Conservation (phyloP, 2,329 filamentous ascomycete genomes). For the Colletotrichum sp. region DNA sequence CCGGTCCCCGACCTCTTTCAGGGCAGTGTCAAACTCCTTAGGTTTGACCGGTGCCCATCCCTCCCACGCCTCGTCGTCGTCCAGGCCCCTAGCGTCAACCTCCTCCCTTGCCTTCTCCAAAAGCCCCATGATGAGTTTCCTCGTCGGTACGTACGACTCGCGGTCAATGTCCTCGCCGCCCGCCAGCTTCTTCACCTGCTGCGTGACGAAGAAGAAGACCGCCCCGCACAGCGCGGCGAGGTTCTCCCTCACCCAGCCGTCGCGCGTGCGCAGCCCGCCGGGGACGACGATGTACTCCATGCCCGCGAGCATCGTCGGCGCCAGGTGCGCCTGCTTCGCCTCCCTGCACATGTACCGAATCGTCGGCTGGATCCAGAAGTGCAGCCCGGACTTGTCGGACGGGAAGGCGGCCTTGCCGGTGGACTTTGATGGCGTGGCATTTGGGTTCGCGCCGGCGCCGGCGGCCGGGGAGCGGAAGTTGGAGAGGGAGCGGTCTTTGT, state of each 20-base stretch:
- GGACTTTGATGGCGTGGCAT: constrained; percentile 43
- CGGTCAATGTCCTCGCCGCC: constrained; percentile 43
- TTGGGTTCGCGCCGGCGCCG: not conserved
- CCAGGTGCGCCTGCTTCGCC: constrained; percentile 65
- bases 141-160: constrained; percentile 49
- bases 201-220: constrained; percentile 64
- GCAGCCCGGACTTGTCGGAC: constrained; percentile 44
- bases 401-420: constrained; percentile 32
- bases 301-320: constrained; percentile 77
- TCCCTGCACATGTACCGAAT: constrained; percentile 70
- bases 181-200: constrained; percentile 49
- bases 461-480: constrained; percentile 46
- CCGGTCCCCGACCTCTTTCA: constrained; percentile 60
- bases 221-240: constrained; percentile 62
- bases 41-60: constrained; percentile 56
- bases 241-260: constrained; percentile 55
- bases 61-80: constrained; percentile 56
- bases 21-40: constrained; percentile 66
- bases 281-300: constrained; percentile 62
- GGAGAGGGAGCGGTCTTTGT: constrained; percentile 49
- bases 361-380: constrained; percentile 72
- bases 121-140: constrained; percentile 42
- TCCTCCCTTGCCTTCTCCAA: constrained; percentile 41
- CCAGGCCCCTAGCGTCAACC: constrained; percentile 35
- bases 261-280: constrained; percentile 46